phyloP scores from a whole-genome alignment of 1,284 basidiomycete genomes.

The Bjerkandera adusta region DNA sequence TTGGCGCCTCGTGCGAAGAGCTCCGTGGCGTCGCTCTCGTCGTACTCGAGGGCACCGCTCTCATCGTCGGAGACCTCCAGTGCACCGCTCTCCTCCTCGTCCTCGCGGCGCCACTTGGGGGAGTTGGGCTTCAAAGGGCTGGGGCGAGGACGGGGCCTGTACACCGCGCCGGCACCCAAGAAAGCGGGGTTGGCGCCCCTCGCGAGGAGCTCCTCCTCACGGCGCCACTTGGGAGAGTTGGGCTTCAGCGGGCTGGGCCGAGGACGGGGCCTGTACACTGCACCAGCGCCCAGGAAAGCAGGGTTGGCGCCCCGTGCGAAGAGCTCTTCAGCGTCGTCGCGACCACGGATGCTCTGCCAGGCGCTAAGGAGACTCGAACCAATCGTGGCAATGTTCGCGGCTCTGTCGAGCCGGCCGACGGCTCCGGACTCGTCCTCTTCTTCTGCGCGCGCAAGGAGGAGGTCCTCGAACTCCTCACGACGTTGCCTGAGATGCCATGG shows the following conservation, averaged over 20 bases:
- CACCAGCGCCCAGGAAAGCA: background rate
- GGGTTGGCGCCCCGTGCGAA: background rate
- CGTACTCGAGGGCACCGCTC: slow-evolving; percentile 4
- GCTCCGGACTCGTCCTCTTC: background rate
- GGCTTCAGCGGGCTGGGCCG: too few species aligned
- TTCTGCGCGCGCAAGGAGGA: too few species aligned
- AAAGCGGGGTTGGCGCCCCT: too few species aligned
- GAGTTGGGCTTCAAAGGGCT: background rate
- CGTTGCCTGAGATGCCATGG: background rate
- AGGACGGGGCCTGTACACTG: too few species aligned
- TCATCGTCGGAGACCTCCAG: slow-evolving; percentile 3
- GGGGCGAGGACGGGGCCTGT: background rate
- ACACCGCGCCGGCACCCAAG: too few species aligned
- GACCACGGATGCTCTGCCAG: background rate
- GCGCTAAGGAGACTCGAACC: background rate
- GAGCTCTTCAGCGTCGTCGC: background rate
- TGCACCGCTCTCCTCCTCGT: background rate
- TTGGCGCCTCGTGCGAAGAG: too few species aligned
- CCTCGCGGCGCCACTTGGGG: background rate
- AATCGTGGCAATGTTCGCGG: background rate
- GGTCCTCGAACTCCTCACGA: slow-evolving; percentile 3
- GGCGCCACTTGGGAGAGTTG: too few species aligned
- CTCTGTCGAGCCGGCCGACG: background rate
- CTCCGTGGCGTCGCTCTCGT: background rate
- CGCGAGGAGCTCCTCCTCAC: too few species aligned